phyloP scores from a whole-genome alignment of 1,139 yeast genomes.

The Taphrina confusa region DNA sequence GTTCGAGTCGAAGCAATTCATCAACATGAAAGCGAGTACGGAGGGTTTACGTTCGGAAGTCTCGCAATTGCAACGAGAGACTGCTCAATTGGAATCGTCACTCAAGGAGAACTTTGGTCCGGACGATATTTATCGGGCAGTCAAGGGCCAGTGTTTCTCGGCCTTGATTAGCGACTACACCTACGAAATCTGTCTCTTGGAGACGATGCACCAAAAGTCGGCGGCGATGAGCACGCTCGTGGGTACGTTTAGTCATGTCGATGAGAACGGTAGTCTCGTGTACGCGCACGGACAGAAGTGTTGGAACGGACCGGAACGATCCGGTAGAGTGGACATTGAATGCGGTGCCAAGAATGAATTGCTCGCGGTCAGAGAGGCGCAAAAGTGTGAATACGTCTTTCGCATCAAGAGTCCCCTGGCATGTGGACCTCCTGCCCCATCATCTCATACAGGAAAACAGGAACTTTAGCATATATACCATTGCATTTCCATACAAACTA shows the following conservation, averaged over 20 bases:
- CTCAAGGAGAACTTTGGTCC: constrained; percentile 52
- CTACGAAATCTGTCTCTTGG: constrained; percentile 64
- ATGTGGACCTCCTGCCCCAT: constrained; percentile 49
- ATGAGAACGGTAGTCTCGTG: constrained; percentile 49
- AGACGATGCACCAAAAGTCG: constrained; percentile 59
- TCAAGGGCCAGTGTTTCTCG: constrained; percentile 55
- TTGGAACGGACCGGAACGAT: constrained; percentile 92
- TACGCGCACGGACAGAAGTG: constrained; percentile 75
- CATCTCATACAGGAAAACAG: constrained; percentile 8
- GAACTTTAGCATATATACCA: constrained; percentile 27
- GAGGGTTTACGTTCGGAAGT: constrained; percentile 5
- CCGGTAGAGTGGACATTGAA: constrained; percentile 61
- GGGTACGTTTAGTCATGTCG: constrained; percentile 40
- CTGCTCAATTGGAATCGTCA: constrained; percentile 37
- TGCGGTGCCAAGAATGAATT: constrained; percentile 68
- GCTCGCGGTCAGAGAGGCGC: constrained; percentile 76
- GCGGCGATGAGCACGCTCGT: constrained; percentile 38
- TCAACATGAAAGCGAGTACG: background rate
- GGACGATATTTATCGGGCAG: constrained; percentile 63
- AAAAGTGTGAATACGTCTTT: constrained; percentile 76
- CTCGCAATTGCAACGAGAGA: background rate
- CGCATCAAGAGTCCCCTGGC: constrained; percentile 69
- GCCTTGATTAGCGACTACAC: constrained; percentile 66
- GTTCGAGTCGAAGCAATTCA: constrained; percentile 3
- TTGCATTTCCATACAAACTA: background rate